phyloP scores from a whole-genome alignment of 2,329 filamentous ascomycete species.

The Alternaria gaisen region DNA sequence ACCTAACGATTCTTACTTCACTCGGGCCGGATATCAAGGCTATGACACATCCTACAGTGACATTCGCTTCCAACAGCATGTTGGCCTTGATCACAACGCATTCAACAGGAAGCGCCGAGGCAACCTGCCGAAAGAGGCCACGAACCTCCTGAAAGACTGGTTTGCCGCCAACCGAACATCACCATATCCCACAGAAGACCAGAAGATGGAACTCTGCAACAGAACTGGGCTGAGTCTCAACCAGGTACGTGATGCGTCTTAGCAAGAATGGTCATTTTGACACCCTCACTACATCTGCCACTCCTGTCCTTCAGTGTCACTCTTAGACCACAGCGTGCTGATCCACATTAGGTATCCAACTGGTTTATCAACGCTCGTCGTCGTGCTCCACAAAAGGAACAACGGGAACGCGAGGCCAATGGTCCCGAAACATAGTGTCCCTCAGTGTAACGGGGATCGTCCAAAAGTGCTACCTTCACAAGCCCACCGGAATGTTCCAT shows the following conservation, averaged over 20 bases:
- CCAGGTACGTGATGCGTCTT: conserved; percentile 55
- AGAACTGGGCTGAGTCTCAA: conserved; percentile 81
- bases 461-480: not conserved
- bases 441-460: not conserved
- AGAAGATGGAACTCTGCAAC: conserved; percentile 82
- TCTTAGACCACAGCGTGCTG: conserved; percentile 17
- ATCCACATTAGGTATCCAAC: conserved; percentile 67
- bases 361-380: conserved; percentile 83
- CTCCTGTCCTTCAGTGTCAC: conserved; percentile 20
- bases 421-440: conserved; percentile 17
- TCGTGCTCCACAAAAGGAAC: conserved; percentile 54
- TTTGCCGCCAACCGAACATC: conserved; percentile 65
- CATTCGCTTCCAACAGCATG: conserved; percentile 42
- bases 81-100: conserved; percentile 39
- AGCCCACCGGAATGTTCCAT: not conserved
- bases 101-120: conserved; percentile 70
- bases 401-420: conserved; percentile 38
- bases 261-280: conserved; percentile 44
- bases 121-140: conserved; percentile 90
- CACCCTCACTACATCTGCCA: conserved; percentile 36
- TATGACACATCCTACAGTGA: conserved; percentile 36
- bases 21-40: conserved; percentile 22
- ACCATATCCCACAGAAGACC: conserved; percentile 87
- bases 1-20: conserved; percentile 33
- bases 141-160: conserved; percentile 82